Conservation (phyloP, 306 rosid genomes). For the Rubus idaeus region DNA sequence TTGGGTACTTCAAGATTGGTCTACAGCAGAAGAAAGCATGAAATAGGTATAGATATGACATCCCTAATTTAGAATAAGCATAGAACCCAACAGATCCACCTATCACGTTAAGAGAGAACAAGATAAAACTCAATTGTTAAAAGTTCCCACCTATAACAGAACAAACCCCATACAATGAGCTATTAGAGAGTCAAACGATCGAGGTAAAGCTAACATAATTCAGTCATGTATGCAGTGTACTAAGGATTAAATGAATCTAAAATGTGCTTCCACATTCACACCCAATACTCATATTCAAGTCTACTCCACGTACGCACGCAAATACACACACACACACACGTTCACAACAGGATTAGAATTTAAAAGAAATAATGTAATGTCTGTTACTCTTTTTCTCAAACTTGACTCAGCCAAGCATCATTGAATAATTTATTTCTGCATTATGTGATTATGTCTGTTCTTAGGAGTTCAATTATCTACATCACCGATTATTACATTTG, state of each 20-base stretch:
- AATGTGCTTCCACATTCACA: not conserved
- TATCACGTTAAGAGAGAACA: not conserved
- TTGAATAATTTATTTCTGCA: not conserved
- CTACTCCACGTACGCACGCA: not conserved
- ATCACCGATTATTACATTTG: not conserved
- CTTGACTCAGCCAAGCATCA: not conserved
- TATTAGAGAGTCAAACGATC: not conserved
- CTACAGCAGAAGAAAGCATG: no score
- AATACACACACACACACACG: not conserved
- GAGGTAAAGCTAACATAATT: not conserved
- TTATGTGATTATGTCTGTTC: not conserved
- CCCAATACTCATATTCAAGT: not conserved
- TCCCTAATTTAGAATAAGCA: not conserved
- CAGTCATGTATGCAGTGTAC: not conserved
- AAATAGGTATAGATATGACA: not conserved
- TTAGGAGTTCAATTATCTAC: not conserved
- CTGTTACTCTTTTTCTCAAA: not conserved
- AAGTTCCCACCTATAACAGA: not conserved
- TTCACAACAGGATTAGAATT: not conserved
- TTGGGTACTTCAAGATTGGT: no score
- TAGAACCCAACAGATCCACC: constrained; percentile 4
- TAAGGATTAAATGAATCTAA: not conserved
- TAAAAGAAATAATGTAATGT: not conserved
- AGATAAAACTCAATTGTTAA: not conserved
- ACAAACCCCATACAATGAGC: not conserved